Percentiles rank a stretch among this genome's conserved stretches.
Conservation (phyloP, 495 filamentous ascomycete species). For the Daldinia loculata region DNA sequence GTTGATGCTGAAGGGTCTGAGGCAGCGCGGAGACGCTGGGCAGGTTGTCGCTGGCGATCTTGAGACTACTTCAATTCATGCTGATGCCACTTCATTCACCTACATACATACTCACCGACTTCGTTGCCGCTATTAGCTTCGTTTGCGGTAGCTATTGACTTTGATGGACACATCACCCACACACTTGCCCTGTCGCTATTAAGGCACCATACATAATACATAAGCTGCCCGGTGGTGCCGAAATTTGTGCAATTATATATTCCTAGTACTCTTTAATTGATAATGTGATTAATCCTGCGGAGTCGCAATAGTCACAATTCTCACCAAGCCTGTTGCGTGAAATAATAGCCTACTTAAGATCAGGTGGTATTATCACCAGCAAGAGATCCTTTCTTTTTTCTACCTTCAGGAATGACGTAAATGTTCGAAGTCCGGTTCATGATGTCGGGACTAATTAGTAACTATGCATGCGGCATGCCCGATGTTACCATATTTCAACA, state of each 20-base stretch:
- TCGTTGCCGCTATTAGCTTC: neutral
- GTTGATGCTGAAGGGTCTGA: constrained; percentile 16
- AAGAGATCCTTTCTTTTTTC: neutral
- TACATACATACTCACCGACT: neutral
- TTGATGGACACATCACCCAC: neutral
- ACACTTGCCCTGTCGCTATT: neutral
- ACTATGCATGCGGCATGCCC: neutral
- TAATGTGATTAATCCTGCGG: neutral
- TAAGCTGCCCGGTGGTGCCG: neutral
- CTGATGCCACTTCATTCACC: neutral
- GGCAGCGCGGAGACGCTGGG: neutral
- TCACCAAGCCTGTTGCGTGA: neutral
- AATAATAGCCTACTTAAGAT: neutral
- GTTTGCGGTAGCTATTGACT: neutral
- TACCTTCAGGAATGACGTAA: neutral
- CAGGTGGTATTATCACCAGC: neutral
- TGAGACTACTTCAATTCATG: neutral
- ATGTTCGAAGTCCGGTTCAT: neutral
- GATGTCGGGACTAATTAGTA: neutral
- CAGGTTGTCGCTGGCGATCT: constrained; percentile 21
- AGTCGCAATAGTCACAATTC: neutral
- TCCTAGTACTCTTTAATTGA: neutral
- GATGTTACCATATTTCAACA: neutral
- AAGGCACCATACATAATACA: neutral
- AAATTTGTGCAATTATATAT: neutral